Evolutionary conservation across 495 filamentous ascomycete genomes (phyloP).

Genomic region (Geoglossum glabrum): DNA sequence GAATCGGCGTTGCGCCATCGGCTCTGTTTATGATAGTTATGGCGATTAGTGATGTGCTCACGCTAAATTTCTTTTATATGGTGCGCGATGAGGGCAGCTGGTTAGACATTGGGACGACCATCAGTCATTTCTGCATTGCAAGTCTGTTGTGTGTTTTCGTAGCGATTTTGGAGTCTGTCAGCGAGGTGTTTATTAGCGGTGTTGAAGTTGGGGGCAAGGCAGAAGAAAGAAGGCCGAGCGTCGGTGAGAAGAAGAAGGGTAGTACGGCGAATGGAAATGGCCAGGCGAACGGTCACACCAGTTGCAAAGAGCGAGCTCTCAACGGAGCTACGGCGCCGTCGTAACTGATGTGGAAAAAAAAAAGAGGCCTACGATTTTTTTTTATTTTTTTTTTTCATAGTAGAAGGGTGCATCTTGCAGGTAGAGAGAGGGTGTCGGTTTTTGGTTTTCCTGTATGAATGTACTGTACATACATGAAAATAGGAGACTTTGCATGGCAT

Average conservation of each 20-base stretch:
- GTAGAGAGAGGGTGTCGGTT: background rate
- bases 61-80: slow-evolving; percentile 93
- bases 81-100: slow-evolving; percentile 90
- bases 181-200: slow-evolving; percentile 64
- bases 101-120: slow-evolving; percentile 93
- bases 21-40: slow-evolving; percentile 91
- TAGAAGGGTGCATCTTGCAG: background rate
- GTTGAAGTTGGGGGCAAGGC: slow-evolving; percentile 40
- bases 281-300: background rate
- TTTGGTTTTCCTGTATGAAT: background rate
- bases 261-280: background rate
- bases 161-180: slow-evolving; percentile 65
- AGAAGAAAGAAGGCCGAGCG: background rate
- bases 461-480: too few species aligned
- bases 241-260: background rate
- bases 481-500: background rate
- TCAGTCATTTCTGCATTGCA: slow-evolving; percentile 84
- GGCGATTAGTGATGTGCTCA: slow-evolving; percentile 78
- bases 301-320: background rate
- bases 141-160: slow-evolving; percentile 83
- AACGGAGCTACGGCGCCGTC: background rate
- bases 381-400: background rate
- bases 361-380: background rate
- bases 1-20: slow-evolving; percentile 59
- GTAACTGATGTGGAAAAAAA: background rate